Evolutionary conservation across 2,329 filamentous ascomycete species (phyloP).

Genomic region (Alternaria ethzedia): DNA sequence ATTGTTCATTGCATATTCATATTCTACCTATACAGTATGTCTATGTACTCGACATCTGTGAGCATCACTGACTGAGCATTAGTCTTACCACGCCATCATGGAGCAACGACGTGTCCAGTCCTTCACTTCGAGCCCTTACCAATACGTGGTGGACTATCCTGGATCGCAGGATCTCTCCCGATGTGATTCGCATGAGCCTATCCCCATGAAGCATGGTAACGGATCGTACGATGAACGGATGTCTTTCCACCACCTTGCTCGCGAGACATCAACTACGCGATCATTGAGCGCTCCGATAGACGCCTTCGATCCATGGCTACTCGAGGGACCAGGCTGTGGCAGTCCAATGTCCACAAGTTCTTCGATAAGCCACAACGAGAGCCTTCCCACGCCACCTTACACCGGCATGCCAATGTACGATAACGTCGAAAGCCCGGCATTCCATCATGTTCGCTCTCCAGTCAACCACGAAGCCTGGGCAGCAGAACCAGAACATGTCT

Average conservation of each 20-base stretch:
- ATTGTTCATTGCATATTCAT: background rate
- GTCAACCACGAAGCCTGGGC: background rate
- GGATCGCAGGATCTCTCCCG: background rate
- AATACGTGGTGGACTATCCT: conserved; percentile 9
- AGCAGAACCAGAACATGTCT: conserved; percentile 1
- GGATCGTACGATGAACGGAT: conserved; percentile 10
- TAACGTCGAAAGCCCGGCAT: background rate
- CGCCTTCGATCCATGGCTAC: conserved; percentile 20
- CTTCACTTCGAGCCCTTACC: conserved; percentile 15
- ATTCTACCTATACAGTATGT: background rate
- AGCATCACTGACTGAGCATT: background rate
- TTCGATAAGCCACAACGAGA: conserved; percentile 18
- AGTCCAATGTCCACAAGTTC: conserved; percentile 21
- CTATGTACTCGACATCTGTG: background rate
- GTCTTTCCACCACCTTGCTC: conserved; percentile 1
- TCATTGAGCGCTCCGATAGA: conserved; percentile 8
- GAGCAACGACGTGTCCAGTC: conserved; percentile 12
- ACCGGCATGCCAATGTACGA: conserved; percentile 1
- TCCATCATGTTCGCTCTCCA: background rate
- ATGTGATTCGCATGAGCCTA: conserved; percentile 1
- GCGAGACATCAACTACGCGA: conserved; percentile 2
- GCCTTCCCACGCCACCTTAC: conserved; percentile 16
- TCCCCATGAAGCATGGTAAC: conserved; percentile 2
- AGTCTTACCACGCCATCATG: conserved; percentile 9
- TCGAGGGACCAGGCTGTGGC: conserved; percentile 7